Evolutionary conservation across 169 alveolate genomes (phyloP).

Genomic region (Plasmodium fragile): DNA sequence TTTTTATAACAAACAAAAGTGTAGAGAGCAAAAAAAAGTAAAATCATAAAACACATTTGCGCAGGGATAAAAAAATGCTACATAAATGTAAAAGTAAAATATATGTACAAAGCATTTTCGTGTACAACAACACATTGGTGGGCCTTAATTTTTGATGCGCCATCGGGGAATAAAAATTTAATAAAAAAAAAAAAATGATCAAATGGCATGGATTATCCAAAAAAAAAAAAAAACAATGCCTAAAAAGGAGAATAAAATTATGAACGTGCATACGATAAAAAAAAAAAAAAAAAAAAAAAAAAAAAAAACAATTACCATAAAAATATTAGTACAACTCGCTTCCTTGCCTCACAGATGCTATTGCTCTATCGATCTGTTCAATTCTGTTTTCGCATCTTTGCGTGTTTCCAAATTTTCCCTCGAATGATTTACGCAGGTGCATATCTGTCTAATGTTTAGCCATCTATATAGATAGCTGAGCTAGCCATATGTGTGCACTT

Average conservation of each 20-base stretch:
- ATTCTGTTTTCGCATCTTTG: not conserved
- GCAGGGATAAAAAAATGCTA: not conserved
- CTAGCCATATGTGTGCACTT: conserved; percentile 7
- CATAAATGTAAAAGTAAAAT: not conserved
- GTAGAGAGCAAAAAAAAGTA: not conserved
- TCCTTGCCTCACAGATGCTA: not conserved
- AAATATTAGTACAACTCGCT: not conserved
- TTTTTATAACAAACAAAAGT: not conserved
- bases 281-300: conserved; percentile 26
- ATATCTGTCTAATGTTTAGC: not conserved
- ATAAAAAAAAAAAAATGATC: not conserved
- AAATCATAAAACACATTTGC: not conserved
- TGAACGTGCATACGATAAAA: conserved; percentile 16
- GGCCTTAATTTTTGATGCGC: conserved; percentile 3
- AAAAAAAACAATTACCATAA: conserved; percentile 16
- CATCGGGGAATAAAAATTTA: not conserved
- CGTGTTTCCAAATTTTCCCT: not conserved
- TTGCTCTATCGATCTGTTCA: not conserved
- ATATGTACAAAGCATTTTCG: not conserved
- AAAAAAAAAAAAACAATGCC: not conserved
- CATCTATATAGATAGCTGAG: not conserved
- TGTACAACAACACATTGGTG: not conserved
- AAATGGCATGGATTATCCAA: not conserved
- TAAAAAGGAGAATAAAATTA: not conserved
- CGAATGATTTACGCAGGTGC: not conserved